A percentile compares a stretch with the other conserved stretches of the same genome.
phyloP scores from a whole-genome alignment of 805 yeast genomes.

The Hanseniaspora valbyensis region DNA sequence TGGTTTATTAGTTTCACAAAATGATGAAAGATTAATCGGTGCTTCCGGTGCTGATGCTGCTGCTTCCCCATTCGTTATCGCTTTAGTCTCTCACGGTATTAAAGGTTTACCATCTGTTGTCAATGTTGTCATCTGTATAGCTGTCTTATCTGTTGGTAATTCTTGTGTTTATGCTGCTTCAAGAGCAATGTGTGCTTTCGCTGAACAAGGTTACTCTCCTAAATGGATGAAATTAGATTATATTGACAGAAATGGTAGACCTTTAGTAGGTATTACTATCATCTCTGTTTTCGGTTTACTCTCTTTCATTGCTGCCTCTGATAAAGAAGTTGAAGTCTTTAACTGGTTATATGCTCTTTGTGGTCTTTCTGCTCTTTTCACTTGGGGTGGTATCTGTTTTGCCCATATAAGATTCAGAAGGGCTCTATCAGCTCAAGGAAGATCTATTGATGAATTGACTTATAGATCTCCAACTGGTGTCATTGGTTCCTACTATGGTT shows the following conservation, averaged over 20 bases:
- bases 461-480: slow-evolving; percentile 60
- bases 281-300: slow-evolving; percentile 46
- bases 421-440: too few relatives aligned
- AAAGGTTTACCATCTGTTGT: slow-evolving; percentile 52
- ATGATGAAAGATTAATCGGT: slow-evolving; percentile 36
- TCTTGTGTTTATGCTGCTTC: slow-evolving; percentile 60
- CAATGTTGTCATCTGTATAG: slow-evolving; percentile 55
- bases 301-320: slow-evolving; percentile 43
- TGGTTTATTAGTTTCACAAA: slow-evolving; percentile 39
- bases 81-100: slow-evolving; percentile 62
- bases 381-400: too few relatives aligned
- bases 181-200: slow-evolving; percentile 55
- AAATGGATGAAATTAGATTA: slow-evolving; percentile 44
- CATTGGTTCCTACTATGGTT: slow-evolving; percentile 55
- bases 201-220: slow-evolving; percentile 58
- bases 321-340: too few relatives aligned
- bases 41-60: slow-evolving; percentile 45
- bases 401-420: too few relatives aligned
- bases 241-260: slow-evolving; percentile 70
- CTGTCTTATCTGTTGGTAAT: slow-evolving; percentile 62
- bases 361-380: too few relatives aligned
- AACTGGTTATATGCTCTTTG: too few relatives aligned
- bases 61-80: slow-evolving; percentile 67
- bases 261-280: slow-evolving; percentile 51
- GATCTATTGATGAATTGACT: slow-evolving; percentile 53